phyloP scores from a whole-genome alignment of 129 eudicot genomes.

The Centella asiatica region DNA sequence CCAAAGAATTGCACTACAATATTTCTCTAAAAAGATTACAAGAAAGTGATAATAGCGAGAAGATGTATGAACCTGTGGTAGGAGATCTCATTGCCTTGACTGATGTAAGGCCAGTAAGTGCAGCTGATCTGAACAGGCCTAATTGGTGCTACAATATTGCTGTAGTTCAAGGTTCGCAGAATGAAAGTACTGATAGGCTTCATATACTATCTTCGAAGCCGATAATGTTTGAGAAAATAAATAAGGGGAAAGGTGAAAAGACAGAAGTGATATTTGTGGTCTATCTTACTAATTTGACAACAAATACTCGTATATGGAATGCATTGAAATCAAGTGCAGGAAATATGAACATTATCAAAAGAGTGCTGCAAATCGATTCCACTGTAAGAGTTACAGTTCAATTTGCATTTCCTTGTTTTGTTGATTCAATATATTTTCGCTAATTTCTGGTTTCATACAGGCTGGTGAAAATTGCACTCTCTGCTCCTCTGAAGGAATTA shows the following conservation, averaged over 20 bases:
- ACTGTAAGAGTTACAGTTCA: slow-evolving; percentile 26
- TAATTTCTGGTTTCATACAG: slow-evolving; percentile 14
- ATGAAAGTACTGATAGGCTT: not conserved
- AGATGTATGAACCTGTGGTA: slow-evolving; percentile 27
- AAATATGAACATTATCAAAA: slow-evolving; percentile 36
- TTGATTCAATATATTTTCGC: not conserved
- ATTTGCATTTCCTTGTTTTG: not conserved
- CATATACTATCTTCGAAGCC: slow-evolving; percentile 28
- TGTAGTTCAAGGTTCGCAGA: slow-evolving; percentile 10
- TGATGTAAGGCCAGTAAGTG: slow-evolving; percentile 31
- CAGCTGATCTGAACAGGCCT: slow-evolving; percentile 32
- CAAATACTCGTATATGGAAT: too few species aligned
- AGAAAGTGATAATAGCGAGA: not conserved
- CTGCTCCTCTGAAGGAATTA: slow-evolving; percentile 20
- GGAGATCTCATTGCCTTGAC: slow-evolving; percentile 56
- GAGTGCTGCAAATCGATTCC: slow-evolving; percentile 34
- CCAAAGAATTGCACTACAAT: too few species aligned
- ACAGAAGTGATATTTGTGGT: slow-evolving; percentile 23
- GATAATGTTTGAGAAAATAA: slow-evolving; percentile 11
- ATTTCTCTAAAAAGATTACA: not conserved
- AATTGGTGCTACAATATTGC: slow-evolving; percentile 23
- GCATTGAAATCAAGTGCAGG: slow-evolving; percentile 46
- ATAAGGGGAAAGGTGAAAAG: too few species aligned
- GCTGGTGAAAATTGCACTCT: slow-evolving; percentile 19
- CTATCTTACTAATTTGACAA: too few species aligned